phyloP scores from a whole-genome alignment of 441 rosid genomes.

The Aleurites moluccanus region DNA sequence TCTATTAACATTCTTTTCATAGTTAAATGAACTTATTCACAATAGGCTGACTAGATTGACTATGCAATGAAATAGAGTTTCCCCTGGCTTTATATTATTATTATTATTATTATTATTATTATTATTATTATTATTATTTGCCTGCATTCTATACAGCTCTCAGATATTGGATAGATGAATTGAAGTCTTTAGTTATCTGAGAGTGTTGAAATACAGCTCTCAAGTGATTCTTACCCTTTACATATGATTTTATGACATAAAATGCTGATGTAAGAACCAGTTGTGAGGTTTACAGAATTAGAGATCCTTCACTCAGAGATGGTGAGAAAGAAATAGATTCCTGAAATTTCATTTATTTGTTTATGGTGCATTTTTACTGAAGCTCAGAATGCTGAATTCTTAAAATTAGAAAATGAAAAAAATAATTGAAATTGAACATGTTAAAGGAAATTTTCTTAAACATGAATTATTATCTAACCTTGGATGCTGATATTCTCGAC shows the following conservation, averaged over 20 bases:
- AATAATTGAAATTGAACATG: not conserved
- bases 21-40: not conserved
- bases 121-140: too few relatives aligned
- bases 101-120: too few relatives aligned
- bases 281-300: not conserved
- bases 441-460: not conserved
- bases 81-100: not conserved
- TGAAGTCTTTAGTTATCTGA: too few relatives aligned
- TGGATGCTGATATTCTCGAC: not conserved
- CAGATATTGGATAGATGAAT: not conserved
- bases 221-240: not conserved
- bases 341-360: not conserved
- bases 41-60: not conserved
- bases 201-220: not conserved
- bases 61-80: not conserved
- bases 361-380: not conserved
- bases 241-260: not conserved
- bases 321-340: not conserved
- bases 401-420: not conserved
- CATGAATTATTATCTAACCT: not conserved
- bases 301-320: not conserved
- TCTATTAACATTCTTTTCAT: not conserved
- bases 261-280: not conserved
- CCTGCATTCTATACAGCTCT: not conserved
- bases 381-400: not conserved